Percentiles rank a stretch among this genome's conserved stretches.
Evolutionary conservation across 345 rosid species (phyloP).

Genomic region (Pistacia integerrima): DNA sequence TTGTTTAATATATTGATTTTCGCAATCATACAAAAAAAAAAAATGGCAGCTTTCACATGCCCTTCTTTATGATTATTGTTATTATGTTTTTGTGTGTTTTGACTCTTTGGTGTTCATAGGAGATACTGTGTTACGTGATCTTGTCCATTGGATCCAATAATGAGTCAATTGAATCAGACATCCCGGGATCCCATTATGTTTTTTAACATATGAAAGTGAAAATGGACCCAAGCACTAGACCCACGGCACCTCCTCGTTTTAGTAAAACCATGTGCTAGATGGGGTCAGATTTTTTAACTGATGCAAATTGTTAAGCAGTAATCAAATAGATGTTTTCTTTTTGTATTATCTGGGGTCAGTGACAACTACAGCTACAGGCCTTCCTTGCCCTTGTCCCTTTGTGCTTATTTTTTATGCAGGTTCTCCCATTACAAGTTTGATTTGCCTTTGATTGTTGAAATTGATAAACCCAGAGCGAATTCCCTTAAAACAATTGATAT

Average conservation of each 20-base stretch:
- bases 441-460: background rate
- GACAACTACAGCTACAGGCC: background rate
- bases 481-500: background rate
- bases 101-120: constrained; percentile 7
- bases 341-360: background rate
- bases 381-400: background rate
- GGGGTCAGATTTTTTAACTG: background rate
- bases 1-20: background rate
- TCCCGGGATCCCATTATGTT: constrained; percentile 29
- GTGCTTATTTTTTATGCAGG: background rate
- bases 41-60: too few species aligned
- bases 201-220: background rate
- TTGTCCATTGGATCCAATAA: constrained; percentile 18
- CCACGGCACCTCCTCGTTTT: background rate
- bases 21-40: background rate
- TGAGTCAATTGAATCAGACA: background rate
- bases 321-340: background rate
- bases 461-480: background rate
- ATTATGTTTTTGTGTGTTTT: background rate
- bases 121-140: constrained; percentile 24
- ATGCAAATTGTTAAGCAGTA: background rate
- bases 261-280: background rate
- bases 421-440: background rate
- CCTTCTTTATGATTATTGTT: background rate
- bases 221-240: constrained; percentile 1